A percentile compares a stretch with the other conserved stretches of the same genome.
Conservation (phyloP, 2,329 filamentous ascomycete genomes). For the Neopestalotiopsis clavispora region DNA sequence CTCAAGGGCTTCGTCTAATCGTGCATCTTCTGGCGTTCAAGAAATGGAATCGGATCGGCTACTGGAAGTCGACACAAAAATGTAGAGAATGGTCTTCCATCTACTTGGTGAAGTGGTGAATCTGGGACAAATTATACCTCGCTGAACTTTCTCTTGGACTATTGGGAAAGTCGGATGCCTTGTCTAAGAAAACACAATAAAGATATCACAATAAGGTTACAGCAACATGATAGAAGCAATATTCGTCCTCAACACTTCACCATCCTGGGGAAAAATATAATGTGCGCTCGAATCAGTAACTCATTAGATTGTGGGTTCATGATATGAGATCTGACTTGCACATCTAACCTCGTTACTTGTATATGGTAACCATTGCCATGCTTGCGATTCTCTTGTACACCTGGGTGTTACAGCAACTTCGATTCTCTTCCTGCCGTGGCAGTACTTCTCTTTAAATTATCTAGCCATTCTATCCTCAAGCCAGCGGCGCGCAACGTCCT, state of each 20-base stretch:
- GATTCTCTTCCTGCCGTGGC: too few species aligned
- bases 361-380: too few species aligned
- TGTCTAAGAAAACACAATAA: background rate
- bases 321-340: too few species aligned
- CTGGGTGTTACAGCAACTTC: too few species aligned
- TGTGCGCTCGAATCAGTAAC: too few species aligned
- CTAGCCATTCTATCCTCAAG: slow-evolving; percentile 43
- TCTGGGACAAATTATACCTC: background rate
- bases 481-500: slow-evolving; percentile 28
- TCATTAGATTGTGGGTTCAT: too few species aligned
- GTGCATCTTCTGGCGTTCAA: background rate
- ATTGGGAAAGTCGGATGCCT: background rate
- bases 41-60: background rate
- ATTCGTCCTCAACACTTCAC: too few species aligned
- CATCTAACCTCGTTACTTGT: too few species aligned
- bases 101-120: background rate
- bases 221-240: too few species aligned
- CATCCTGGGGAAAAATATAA: too few species aligned
- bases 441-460: slow-evolving; percentile 46
- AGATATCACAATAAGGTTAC: background rate
- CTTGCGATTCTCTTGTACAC: too few species aligned
- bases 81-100: background rate
- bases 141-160: background rate
- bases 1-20: slow-evolving; percentile 81
- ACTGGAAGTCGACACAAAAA: background rate